A percentile compares a stretch with the other conserved stretches of the same genome.
These are phyloP conservation scores for Leccinum broughii DNA, from an alignment of 768 basidiomycete species.

Conservation along the genomic window DNA sequence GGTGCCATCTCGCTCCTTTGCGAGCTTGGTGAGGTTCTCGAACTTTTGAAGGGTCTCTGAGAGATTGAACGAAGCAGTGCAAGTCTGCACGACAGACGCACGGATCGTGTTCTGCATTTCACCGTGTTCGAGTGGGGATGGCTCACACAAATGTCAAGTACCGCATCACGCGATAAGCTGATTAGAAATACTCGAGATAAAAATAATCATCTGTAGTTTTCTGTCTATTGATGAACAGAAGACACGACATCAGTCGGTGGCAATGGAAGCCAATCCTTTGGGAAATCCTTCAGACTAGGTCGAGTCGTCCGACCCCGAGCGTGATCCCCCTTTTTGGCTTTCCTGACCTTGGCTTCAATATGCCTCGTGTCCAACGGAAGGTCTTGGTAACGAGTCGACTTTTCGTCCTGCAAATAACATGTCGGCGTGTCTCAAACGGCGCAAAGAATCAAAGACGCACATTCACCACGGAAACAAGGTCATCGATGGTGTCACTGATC, in stretches of 20 bases:
- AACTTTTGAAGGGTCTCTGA: constrained; percentile 50
- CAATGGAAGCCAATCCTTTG: constrained; percentile 76
- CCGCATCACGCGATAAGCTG: constrained; percentile 4
- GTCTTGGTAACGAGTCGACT: constrained; percentile 48
- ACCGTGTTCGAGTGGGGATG: not conserved
- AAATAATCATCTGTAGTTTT: constrained; percentile 1
- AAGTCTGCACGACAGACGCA: constrained; percentile 55
- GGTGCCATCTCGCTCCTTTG: constrained; percentile 45
- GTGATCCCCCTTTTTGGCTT: constrained; percentile 75
- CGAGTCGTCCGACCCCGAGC: constrained; percentile 53
- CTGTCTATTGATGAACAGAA: constrained; percentile 12
- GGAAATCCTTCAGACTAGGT: constrained; percentile 78
- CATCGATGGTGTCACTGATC: constrained; percentile 84
- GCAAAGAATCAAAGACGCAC: constrained; percentile 48
- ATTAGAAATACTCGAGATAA: constrained; percentile 1
- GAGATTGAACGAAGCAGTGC: constrained; percentile 47
- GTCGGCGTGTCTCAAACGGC: constrained; percentile 14
- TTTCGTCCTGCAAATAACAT: constrained; percentile 31
- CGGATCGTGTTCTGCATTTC: constrained; percentile 37
- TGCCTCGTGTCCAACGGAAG: constrained; percentile 85
- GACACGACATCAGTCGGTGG: constrained; percentile 4
- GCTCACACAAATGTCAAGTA: not conserved
- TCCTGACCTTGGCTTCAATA: constrained; percentile 66
- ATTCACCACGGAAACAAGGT: constrained; percentile 78
- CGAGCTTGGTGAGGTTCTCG: constrained; percentile 44